phyloP scores from a whole-genome alignment of 2,329 filamentous ascomycete species.

The Rhynchosporium graminicola region DNA sequence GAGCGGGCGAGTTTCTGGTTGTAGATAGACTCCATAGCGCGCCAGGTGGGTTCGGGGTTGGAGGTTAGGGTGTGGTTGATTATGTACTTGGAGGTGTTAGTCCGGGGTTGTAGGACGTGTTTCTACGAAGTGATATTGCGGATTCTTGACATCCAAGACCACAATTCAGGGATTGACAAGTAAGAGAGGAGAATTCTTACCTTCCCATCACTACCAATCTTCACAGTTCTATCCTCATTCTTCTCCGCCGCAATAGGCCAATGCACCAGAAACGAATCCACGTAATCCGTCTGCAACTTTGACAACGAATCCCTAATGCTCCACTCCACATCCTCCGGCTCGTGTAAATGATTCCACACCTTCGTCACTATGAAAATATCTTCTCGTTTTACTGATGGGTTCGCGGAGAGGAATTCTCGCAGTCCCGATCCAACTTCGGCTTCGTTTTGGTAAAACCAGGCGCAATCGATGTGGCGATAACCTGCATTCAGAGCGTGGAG shows the following conservation, averaged over 20 bases:
- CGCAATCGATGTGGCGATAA: slow-evolving; percentile 69
- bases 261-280: slow-evolving; percentile 81
- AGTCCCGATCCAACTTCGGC: slow-evolving; percentile 79
- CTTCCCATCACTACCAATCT: slow-evolving; percentile 54
- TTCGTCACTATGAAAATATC: slow-evolving; percentile 86
- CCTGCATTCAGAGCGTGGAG: slow-evolving; percentile 66
- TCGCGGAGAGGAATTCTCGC: slow-evolving; percentile 63
- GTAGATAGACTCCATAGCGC: slow-evolving; percentile 69
- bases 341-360: slow-evolving; percentile 78
- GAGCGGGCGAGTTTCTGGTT: slow-evolving; percentile 57
- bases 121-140: not conserved
- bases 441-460: slow-evolving; percentile 80
- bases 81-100: slow-evolving; percentile 48
- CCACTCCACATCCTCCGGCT: slow-evolving; percentile 62
- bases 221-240: slow-evolving; percentile 63
- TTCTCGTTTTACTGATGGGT: slow-evolving; percentile 67
- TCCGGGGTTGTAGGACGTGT: not conserved
- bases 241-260: slow-evolving; percentile 82
- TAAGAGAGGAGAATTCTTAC: slow-evolving; percentile 35
- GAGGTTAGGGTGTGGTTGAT: slow-evolving; percentile 66
- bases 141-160: too few relatives aligned
- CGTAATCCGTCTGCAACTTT: slow-evolving; percentile 73
- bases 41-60: slow-evolving; percentile 70
- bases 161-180: too few relatives aligned
- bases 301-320: slow-evolving; percentile 72